Base-by-base conservation (phyloP, 1,139 yeast genomes). In the Zygosaccharomyces pseudobailii region DNA sequence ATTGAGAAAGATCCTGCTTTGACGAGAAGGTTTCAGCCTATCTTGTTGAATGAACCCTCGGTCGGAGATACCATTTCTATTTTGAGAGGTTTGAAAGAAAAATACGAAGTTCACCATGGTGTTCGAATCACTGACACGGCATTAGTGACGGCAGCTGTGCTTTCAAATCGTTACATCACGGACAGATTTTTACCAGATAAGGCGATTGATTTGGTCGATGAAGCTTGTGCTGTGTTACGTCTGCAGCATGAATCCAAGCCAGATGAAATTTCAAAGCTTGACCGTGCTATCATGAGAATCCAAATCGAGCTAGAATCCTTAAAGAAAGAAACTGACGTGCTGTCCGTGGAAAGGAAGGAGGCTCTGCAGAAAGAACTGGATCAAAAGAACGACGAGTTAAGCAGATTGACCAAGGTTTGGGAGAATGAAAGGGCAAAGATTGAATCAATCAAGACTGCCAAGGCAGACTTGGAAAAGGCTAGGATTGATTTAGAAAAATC, bases 221-320 rank as follows among this genome's bases (percentile, higher is more conserved):
- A 92, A 65, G 97, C 98, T 0, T 89, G 97, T 69, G 92, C 97
- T 1, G 95, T 96, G 0, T 73, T 92, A 52, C 74, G 98, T 55
- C 73, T 92, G 52, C 98, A 92, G 67, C 97, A 92, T 64, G 98
- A 92, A 69, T 87, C 96, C 3, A 89, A 89, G 65, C 98, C 98
- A 0, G 98, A 92, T 62, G 88, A 92, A 3, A 87, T 92, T 46
- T 92, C 90, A 57, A 87, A 83, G 42, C 75, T 92, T 49, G 98
- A 92, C 65, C 80, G 97, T 52, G 77, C 82, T 33, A 84, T 90
- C 43, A 88, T 92, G 94, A 92, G 96, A 3, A 84, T 92, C 53
- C 92, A 90, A 67, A 92, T 92, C 57, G 98, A 92, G 67, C 74
- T 92, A 51, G 98, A 90, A 67, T 88, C 97, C 0, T 74, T 92